Evolutionary conservation across 306 rosid genomes (phyloP), one percentile per base, ranked within the genome.

Genomic region (Acmispon strigosus): DNA sequence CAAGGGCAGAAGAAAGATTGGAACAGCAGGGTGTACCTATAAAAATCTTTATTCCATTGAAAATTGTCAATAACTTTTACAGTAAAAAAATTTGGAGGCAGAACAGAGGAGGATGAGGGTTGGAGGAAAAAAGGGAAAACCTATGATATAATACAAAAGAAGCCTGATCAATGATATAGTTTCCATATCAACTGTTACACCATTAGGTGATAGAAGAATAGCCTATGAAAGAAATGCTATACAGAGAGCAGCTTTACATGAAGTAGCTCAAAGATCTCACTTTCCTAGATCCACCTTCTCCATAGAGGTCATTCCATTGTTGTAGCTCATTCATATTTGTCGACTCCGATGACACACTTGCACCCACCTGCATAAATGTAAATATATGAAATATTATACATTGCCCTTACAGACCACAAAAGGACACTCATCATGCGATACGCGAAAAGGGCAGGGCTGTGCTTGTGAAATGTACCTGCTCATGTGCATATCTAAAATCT

Each of bases 281-380:
- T 86, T 89, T 89, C 75, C 99, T 91, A 4, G 97, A 95, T 49
- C 99, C 99, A 14, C 97, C 99, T 84, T 95, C 99, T 60, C 99
- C 99, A 15, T 95, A 95, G 34, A 95, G 81, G 60, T 95, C 97
- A 66, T 95, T 95, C 99, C 99, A 95, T 74, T 91, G 99, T 56
- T 85, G 89, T 45, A 95, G 90, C 75, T 95, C 99, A 10, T 75
- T 95, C 99, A 95, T 95, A 65, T 95, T 95, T 7, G 83, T 82
- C 0, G 99, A 95, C 51, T 95, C 99, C 0, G 96, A 86, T 5
- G 99, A 95, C 70, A 95, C 99, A 7, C 99, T 95, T 4, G 99
- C 99, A 65, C 99, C 91, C 17, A 95, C 99, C 99, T 95, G 76
- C 79, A 77, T 44, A 14, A 10, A 20, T 53, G 14, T 20, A 51